Evolutionary conservation across 2,329 filamentous ascomycete genomes (phyloP).

Genomic region (Amphichorda felina): DNA sequence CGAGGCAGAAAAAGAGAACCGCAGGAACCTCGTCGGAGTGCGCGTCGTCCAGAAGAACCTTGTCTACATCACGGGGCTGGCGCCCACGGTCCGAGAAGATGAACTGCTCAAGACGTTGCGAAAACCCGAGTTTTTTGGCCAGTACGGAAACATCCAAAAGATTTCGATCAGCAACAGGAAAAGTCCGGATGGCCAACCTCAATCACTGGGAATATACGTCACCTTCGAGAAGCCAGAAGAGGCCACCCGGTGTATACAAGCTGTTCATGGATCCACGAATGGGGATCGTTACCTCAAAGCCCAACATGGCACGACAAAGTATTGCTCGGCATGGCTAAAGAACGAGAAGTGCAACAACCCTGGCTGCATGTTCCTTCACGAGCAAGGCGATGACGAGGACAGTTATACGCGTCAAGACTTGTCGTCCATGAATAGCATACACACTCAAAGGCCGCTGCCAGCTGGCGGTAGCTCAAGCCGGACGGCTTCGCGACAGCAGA

Average conservation of each 20-base stretch:
- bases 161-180: conserved; percentile 97
- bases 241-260: conserved; percentile 77
- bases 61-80: conserved; percentile 93
- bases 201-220: conserved; percentile 95
- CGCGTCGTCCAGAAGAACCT: conserved; percentile 97
- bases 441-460: conserved; percentile 58
- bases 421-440: conserved; percentile 86
- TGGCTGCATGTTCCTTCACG: conserved; percentile 96
- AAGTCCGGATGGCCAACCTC: conserved; percentile 60
- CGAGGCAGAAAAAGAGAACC: conserved; percentile 88
- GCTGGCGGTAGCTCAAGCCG: conserved; percentile 36
- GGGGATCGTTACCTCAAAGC: conserved; percentile 76
- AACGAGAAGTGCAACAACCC: conserved; percentile 92
- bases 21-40: conserved; percentile 91
- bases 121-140: conserved; percentile 88
- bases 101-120: conserved; percentile 82
- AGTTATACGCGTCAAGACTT: conserved; percentile 92
- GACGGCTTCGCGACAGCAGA: conserved; percentile 39
- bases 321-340: conserved; percentile 92
- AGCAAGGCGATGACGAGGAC: conserved; percentile 95
- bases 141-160: conserved; percentile 97
- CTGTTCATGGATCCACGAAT: conserved; percentile 86
- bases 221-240: conserved; percentile 90
- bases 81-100: conserved; percentile 84
- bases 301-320: conserved; percentile 84